A percentile compares a stretch with the other conserved stretches of the same genome.
These are phyloP conservation scores for Helenozyma baotianmanensis DNA, from an alignment of 805 yeast species.

Conservation along the genomic window DNA sequence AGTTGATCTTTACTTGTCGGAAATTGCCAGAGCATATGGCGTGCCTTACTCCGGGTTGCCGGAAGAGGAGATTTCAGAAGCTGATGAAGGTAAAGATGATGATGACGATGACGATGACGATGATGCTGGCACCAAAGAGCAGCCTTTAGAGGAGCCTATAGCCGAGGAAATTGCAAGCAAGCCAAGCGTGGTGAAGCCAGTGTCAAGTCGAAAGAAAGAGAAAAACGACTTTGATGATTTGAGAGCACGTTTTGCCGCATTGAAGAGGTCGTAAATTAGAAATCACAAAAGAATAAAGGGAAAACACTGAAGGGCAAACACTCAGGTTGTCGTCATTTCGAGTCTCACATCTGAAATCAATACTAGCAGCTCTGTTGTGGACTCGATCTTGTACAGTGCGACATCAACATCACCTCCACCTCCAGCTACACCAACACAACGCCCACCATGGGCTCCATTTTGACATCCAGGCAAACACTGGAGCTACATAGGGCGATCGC, in stretches of 20 bases:
- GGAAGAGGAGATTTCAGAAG: constrained; percentile 20
- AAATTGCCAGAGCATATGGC: constrained; percentile 74
- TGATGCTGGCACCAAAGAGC: constrained; percentile 8
- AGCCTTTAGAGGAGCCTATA: constrained; percentile 4
- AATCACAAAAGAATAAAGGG: too few relatives aligned
- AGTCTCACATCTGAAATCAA: too few relatives aligned
- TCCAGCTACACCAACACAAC: too few relatives aligned
- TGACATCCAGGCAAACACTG: constrained; percentile 39
- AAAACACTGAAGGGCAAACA: too few relatives aligned
- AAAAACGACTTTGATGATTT: constrained; percentile 57
- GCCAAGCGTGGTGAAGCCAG: constrained; percentile 19
- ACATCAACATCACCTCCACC: too few relatives aligned
- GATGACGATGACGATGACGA: constrained; percentile 28
- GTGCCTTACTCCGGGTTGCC: constrained; percentile 68
- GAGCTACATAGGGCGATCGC: constrained; percentile 47
- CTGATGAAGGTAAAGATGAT: constrained; percentile 19
- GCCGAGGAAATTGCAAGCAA: constrained; percentile 9
- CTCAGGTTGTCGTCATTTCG: too few relatives aligned
- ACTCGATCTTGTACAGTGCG: too few relatives aligned
- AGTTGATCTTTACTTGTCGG: constrained; percentile 66
- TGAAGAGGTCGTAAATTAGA: constrained; percentile 40
- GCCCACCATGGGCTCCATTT: constrained; percentile 15
- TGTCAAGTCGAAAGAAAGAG: constrained; percentile 19
- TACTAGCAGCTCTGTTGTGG: too few relatives aligned
- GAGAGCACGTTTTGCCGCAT: constrained; percentile 71